Evolutionary conservation across 257 asterid species (phyloP), one percentile per base, ranked within the genome.

Genomic region (Nicotiana knightiana): DNA sequence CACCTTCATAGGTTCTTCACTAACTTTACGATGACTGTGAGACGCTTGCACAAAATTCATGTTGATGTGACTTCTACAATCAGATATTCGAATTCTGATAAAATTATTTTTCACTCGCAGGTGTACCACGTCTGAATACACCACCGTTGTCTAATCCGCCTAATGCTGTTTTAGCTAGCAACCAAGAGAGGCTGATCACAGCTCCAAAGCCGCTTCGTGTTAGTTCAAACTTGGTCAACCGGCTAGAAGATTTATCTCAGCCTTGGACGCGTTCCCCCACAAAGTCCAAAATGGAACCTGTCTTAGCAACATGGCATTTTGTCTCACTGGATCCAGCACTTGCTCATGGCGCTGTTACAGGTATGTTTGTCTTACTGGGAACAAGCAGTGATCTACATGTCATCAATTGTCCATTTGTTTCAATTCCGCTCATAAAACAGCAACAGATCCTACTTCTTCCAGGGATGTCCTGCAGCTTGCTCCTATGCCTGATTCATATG

Each of bases 261-360:
- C 99, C 99, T 76, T 96, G 99, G 99, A 96, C 99, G 63, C 93
- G 99, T 46, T 96, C 98, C 21, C 99, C 98, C 21, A 96, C 99
- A 63, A 96, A 96, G 90, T 91, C 98, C 48, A 85, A 91, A 88
- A 90, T 91, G 92, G 99, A 94, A 84, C 98, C 97, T 75, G 87
- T 93, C 82, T 76, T 90, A 79, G 93, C 97, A 73, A 93, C 97
- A 64, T 96, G 99, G 99, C 89, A 89, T 81, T 94, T 96, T 85
- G 75, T 88, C 85, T 83, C 93, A 8, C 85, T 77, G 35, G 95
- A 93, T 84, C 90, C 89, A 84, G 83, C 73, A 70, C 84, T 78
- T 39, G 76, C 93, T 81, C 94, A 87, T 81, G 92, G 88, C 84
- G 84, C 90, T 77, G 83, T 83, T 28, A 59, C 86, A 83, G 93